A percentile compares a stretch with the other conserved stretches of the same genome.
phyloP scores from a whole-genome alignment of 2,329 filamentous ascomycete genomes.

The Lasiodiplodia gonubiensis region DNA sequence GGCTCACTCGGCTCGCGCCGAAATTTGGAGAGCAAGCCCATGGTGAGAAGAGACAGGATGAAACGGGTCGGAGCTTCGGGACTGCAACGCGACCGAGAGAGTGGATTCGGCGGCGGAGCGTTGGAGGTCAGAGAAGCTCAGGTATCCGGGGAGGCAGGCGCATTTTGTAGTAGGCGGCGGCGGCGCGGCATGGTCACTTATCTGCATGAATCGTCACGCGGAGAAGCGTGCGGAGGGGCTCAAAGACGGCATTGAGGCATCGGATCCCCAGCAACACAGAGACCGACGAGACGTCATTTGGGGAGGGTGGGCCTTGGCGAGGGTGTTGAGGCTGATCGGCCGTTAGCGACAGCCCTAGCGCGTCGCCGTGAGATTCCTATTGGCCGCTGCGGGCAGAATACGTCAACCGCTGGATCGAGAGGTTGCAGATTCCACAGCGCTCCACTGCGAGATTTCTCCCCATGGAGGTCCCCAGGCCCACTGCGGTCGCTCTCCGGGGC shows the following conservation, averaged over 20 bases:
- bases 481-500: slow-evolving; percentile 14
- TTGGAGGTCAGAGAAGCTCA: not conserved
- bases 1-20: slow-evolving; percentile 19
- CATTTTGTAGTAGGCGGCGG: slow-evolving; percentile 3
- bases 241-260: not conserved
- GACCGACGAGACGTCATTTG: slow-evolving; percentile 1
- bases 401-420: slow-evolving; percentile 21
- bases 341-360: not conserved
- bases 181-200: not conserved
- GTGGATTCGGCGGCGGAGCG: not conserved
- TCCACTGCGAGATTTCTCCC: slow-evolving; percentile 25
- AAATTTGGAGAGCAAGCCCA: slow-evolving; percentile 14
- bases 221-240: not conserved
- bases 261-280: not conserved
- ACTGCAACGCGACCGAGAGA: not conserved
- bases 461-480: slow-evolving; percentile 25
- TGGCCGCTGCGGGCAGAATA: not conserved
- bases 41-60: not conserved
- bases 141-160: not conserved
- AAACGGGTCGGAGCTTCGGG: not conserved
- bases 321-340: slow-evolving; percentile 22
- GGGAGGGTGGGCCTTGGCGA: slow-evolving; percentile 2
- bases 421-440: slow-evolving; percentile 3
- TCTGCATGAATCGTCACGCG: not conserved
- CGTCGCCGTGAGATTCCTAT: not conserved